A percentile compares a stretch with the other conserved stretches of the same genome.
Evolutionary conservation across 139 green algal species (phyloP).

Genomic region (Tetratostichococcus sp.): DNA sequence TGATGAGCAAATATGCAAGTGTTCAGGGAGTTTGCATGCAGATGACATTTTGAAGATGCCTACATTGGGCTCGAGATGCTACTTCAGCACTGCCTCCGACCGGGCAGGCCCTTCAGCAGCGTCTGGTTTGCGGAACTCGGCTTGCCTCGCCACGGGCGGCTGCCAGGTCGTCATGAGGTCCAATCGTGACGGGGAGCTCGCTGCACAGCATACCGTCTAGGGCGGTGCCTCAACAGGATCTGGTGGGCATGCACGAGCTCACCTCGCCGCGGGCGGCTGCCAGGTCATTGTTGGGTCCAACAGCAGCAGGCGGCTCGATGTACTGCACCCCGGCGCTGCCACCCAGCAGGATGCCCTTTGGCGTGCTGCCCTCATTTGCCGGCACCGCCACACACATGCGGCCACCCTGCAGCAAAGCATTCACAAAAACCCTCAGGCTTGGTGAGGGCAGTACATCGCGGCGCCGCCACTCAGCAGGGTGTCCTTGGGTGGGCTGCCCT

Average conservation of each 20-base stretch:
- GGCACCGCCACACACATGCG: conserved; percentile 67
- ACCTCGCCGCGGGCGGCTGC: conserved; percentile 53
- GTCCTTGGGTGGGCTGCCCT: background rate
- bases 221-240: conserved; percentile 1
- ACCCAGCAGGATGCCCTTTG: conserved; percentile 62
- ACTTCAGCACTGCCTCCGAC: no score
- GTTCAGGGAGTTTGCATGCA: no score
- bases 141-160: no score
- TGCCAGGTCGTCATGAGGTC: no score
- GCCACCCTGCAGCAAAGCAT: conserved; percentile 23
- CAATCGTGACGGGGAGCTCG: no score
- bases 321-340: conserved; percentile 37
- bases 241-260: background rate
- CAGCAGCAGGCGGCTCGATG: conserved; percentile 63
- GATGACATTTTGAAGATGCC: no score
- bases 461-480: background rate
- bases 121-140: no score
- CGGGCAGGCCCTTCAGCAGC: no score
- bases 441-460: background rate
- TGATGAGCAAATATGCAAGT: no score
- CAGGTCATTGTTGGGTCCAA: conserved; percentile 79
- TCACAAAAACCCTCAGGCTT: no score
- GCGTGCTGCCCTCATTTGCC: conserved; percentile 6
- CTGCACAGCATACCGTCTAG: no score
- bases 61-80: no score